Conservation (phyloP, 495 filamentous ascomycete genomes). For the Annulohypoxylon maeteangense region DNA sequence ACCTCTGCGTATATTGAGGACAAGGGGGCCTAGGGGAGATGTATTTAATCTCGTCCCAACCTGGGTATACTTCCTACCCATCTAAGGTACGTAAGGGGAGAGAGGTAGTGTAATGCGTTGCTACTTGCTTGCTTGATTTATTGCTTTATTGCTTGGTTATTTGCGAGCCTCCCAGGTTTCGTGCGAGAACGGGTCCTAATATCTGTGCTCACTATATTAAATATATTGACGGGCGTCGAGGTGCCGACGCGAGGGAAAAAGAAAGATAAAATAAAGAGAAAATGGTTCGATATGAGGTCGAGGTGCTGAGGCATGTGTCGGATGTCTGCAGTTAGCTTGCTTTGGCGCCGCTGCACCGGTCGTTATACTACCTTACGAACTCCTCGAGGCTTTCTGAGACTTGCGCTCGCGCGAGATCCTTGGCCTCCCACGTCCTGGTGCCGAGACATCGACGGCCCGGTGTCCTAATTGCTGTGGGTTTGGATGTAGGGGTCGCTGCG, state of each 20-base stretch:
- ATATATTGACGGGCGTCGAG: slow-evolving; percentile 41
- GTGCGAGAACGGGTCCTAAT: slow-evolving; percentile 15
- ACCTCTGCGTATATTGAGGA: background rate
- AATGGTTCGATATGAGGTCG: background rate
- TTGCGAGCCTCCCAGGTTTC: background rate
- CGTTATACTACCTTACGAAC: background rate
- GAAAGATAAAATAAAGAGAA: too few relatives aligned
- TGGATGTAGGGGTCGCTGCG: background rate
- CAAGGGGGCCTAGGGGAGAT: background rate
- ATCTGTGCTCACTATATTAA: slow-evolving; percentile 15
- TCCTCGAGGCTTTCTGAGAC: background rate
- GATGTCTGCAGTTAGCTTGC: background rate
- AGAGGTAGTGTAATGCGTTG: background rate
- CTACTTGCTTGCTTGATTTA: background rate
- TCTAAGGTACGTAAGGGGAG: too few relatives aligned
- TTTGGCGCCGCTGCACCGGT: background rate
- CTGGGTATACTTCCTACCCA: background rate
- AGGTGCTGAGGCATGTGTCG: slow-evolving; percentile 10
- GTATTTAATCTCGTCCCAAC: background rate
- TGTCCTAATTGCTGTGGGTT: slow-evolving; percentile 24
- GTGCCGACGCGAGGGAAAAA: slow-evolving; percentile 9
- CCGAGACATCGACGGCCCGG: slow-evolving; percentile 34
- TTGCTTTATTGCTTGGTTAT: background rate
- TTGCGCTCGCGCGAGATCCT: background rate
- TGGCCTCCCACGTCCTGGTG: background rate